These are phyloP conservation scores for Mimosa pudica DNA, from an alignment of 306 rosid genomes.

Conservation along the genomic window DNA sequence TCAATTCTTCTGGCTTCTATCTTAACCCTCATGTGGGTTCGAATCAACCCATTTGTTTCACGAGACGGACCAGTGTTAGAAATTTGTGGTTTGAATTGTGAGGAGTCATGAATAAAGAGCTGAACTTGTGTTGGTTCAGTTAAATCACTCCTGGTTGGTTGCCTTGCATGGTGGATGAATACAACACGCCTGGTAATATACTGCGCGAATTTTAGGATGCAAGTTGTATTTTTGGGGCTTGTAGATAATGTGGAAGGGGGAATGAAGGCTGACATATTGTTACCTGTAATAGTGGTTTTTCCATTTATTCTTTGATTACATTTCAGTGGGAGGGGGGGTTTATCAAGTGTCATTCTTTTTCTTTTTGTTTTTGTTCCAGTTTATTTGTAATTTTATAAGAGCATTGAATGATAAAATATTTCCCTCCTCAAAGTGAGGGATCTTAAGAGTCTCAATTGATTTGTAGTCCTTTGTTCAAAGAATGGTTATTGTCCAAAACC, in stretches of 20 bases:
- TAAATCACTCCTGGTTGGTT: slow-evolving; percentile 21
- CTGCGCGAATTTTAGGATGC: slow-evolving; percentile 39
- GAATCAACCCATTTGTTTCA: slow-evolving; percentile 84
- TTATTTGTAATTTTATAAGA: slow-evolving; percentile 55
- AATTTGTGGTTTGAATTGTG: slow-evolving; percentile 89
- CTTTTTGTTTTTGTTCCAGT: not conserved
- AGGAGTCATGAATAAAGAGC: slow-evolving; percentile 48
- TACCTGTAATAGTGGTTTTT: slow-evolving; percentile 47
- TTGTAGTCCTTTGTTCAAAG: slow-evolving; percentile 38
- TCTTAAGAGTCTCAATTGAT: slow-evolving; percentile 34
- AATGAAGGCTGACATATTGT: slow-evolving; percentile 40
- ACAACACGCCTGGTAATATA: slow-evolving; percentile 28
- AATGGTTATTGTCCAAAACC: slow-evolving; percentile 43
- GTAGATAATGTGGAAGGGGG: slow-evolving; percentile 47
- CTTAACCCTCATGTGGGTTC: slow-evolving; percentile 92
- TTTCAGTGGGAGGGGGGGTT: slow-evolving; percentile 36
- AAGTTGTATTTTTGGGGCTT: slow-evolving; percentile 43
- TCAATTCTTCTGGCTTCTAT: slow-evolving; percentile 86
- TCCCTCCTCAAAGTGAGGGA: slow-evolving; percentile 54
- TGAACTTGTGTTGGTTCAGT: not conserved
- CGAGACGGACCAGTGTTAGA: slow-evolving; percentile 87
- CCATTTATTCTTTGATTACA: slow-evolving; percentile 72
- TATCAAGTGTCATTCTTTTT: slow-evolving; percentile 39
- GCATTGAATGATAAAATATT: slow-evolving; percentile 57
- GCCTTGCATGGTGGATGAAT: slow-evolving; percentile 37